Evolutionary conservation across 1,284 basidiomycete species (phyloP).

Genomic region (Inonotus obliquus): DNA sequence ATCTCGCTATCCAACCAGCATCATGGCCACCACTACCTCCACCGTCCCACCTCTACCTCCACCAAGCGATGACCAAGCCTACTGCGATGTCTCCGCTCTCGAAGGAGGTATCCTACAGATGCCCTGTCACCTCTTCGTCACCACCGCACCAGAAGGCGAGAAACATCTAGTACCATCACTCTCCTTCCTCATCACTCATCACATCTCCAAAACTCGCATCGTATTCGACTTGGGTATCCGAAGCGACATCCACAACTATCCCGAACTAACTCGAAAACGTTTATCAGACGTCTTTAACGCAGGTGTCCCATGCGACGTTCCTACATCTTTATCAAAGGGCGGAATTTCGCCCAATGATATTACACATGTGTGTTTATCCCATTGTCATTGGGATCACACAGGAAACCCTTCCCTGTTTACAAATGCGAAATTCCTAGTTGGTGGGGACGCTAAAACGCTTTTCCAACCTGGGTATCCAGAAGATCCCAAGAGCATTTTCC

Average conservation of each 20-base stretch:
- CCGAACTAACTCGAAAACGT: conserved; percentile 1
- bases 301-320: conserved; percentile 38
- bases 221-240: conserved; percentile 24
- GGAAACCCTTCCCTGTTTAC: conserved; percentile 44
- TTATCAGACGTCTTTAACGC: conserved; percentile 31
- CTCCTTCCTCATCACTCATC: conserved; percentile 21
- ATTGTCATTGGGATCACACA: conserved; percentile 43
- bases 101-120: conserved; percentile 19
- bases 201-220: conserved; percentile 9
- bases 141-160: conserved; percentile 11
- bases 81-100: conserved; percentile 21
- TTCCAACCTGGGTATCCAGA: conserved; percentile 38
- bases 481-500: conserved; percentile 32
- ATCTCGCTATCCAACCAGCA: background rate
- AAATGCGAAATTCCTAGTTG: conserved; percentile 44
- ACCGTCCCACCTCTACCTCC: conserved; percentile 13
- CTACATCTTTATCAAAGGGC: conserved; percentile 45
- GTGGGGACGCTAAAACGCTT: conserved; percentile 30
- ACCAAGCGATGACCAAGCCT: conserved; percentile 17
- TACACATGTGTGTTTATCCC: conserved; percentile 43
- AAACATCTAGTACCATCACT: conserved; percentile 18
- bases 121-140: conserved; percentile 14
- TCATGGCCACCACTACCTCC: no score
- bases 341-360: conserved; percentile 39
- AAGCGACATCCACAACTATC: conserved; percentile 13